Conservation (phyloP, 2,329 filamentous ascomycete species). For the Lecanicillium sp. region DNA sequence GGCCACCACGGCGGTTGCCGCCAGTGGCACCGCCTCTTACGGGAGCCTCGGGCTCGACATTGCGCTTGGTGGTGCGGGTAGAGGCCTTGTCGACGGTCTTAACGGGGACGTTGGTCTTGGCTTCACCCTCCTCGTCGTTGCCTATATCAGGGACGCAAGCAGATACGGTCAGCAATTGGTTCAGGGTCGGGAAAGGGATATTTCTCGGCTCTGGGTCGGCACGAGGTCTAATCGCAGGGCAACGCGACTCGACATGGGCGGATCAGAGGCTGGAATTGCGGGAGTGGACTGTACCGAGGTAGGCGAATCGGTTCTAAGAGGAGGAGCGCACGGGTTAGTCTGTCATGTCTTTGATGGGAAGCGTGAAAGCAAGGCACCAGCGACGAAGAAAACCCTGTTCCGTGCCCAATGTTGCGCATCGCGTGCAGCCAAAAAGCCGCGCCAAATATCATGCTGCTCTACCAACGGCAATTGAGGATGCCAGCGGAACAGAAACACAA, state of each 20-base stretch:
- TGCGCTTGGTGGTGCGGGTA: slow-evolving; percentile 73
- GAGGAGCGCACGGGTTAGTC: slow-evolving; percentile 11
- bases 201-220: too few relatives aligned
- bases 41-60: slow-evolving; percentile 68
- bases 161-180: slow-evolving; percentile 5
- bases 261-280: too few relatives aligned
- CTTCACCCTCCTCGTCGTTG: slow-evolving; percentile 53
- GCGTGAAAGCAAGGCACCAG: too few relatives aligned
- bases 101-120: slow-evolving; percentile 72
- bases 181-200: not conserved
- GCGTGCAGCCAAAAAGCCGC: too few relatives aligned
- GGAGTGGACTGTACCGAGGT: slow-evolving; percentile 70
- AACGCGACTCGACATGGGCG: too few relatives aligned
- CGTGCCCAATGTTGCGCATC: not conserved
- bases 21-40: slow-evolving; percentile 32
- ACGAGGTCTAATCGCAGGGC: too few relatives aligned
- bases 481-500: too few relatives aligned
- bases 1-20: slow-evolving; percentile 46
- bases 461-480: too few relatives aligned
- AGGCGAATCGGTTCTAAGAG: slow-evolving; percentile 86
- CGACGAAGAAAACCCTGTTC: slow-evolving; percentile 2
- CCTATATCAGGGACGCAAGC: slow-evolving; percentile 34
- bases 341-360: too few relatives aligned
- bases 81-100: slow-evolving; percentile 83
- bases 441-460: too few relatives aligned